A percentile compares a stretch with the other conserved stretches of the same genome.
Conservation (phyloP, 2,329 filamentous ascomycete genomes). For the Pseudocercospora pini-densiflorae region DNA sequence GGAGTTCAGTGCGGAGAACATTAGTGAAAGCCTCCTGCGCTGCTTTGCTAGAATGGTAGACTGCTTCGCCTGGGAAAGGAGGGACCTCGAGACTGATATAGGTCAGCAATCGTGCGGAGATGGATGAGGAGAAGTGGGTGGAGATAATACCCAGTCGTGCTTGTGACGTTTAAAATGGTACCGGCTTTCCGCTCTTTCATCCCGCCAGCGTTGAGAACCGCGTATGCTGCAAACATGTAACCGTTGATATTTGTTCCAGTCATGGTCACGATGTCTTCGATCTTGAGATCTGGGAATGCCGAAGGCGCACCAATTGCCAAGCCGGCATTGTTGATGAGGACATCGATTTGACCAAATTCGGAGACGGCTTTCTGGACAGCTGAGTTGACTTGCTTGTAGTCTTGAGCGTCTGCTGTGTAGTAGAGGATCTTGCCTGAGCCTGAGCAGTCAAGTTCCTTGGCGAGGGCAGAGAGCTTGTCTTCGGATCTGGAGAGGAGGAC, state of each 20-base stretch:
- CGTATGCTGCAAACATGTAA: slow-evolving; percentile 52
- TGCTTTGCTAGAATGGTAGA: slow-evolving; percentile 49
- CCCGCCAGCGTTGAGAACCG: slow-evolving; percentile 52
- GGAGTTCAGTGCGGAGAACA: too few species aligned
- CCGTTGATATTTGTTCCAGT: slow-evolving; percentile 55
- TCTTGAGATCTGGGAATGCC: slow-evolving; percentile 48
- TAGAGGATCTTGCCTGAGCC: slow-evolving; percentile 31
- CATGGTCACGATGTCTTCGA: slow-evolving; percentile 51
- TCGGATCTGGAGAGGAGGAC: slow-evolving; percentile 50
- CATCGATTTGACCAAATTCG: slow-evolving; percentile 27
- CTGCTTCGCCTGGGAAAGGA: slow-evolving; percentile 55
- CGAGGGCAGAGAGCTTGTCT: slow-evolving; percentile 34
- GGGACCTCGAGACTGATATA: slow-evolving; percentile 44
- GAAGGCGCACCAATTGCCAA: slow-evolving; percentile 54
- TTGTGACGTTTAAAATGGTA: slow-evolving; percentile 56
- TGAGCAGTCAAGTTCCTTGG: slow-evolving; percentile 22
- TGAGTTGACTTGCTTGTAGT: slow-evolving; percentile 39
- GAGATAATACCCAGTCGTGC: slow-evolving; percentile 39
- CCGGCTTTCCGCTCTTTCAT: slow-evolving; percentile 44
- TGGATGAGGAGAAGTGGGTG: background rate
- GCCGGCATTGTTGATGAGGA: slow-evolving; percentile 34
- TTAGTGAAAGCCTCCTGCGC: slow-evolving; percentile 54
- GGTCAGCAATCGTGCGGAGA: background rate
- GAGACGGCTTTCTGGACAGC: slow-evolving; percentile 39
- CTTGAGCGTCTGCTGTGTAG: slow-evolving; percentile 40